Evolutionary conservation across 1,139 yeast species (phyloP).

Genomic region (Hemisphaericaspora subhashii): DNA sequence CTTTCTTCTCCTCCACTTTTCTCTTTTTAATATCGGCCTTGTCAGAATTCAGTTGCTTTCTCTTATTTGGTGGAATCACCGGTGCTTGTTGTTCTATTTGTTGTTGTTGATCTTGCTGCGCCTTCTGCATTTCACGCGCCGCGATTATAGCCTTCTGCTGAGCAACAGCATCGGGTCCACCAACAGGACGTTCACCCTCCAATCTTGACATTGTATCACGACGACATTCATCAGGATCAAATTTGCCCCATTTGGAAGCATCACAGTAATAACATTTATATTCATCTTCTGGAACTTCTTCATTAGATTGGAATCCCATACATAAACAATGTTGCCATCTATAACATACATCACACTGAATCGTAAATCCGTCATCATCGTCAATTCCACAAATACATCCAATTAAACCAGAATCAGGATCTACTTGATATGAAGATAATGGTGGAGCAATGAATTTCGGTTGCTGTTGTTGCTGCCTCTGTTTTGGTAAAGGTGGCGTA

Average conservation of each 20-base stretch:
- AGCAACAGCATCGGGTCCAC: not conserved
- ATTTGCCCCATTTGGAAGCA: slow-evolving; percentile 51
- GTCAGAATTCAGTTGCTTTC: slow-evolving; percentile 32
- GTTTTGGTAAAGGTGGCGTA: slow-evolving; percentile 2
- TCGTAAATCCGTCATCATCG: slow-evolving; percentile 94
- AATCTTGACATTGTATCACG: slow-evolving; percentile 36
- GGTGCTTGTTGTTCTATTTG: not conserved
- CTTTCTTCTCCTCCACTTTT: slow-evolving; percentile 18
- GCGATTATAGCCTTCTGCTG: not conserved
- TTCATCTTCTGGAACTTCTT: slow-evolving; percentile 75
- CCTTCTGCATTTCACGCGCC: not conserved
- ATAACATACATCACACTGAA: slow-evolving; percentile 88
- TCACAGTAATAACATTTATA: slow-evolving; percentile 83
- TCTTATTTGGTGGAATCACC: slow-evolving; percentile 15
- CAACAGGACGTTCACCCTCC: slow-evolving; percentile 14
- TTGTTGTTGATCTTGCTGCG: slow-evolving; percentile 5
- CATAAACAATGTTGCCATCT: slow-evolving; percentile 96
- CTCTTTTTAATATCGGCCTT: slow-evolving; percentile 26
- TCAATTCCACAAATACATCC: slow-evolving; percentile 88
- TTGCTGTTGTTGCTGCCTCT: not conserved
- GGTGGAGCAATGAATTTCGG: slow-evolving; percentile 27
- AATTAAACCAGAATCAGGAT: slow-evolving; percentile 79
- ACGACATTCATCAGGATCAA: slow-evolving; percentile 42
- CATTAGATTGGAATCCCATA: slow-evolving; percentile 71
- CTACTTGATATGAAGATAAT: slow-evolving; percentile 54